Evolutionary conservation across 257 asterid genomes (phyloP), one percentile per base, ranked within the genome.

Genomic region (Solanum dulcamara): DNA sequence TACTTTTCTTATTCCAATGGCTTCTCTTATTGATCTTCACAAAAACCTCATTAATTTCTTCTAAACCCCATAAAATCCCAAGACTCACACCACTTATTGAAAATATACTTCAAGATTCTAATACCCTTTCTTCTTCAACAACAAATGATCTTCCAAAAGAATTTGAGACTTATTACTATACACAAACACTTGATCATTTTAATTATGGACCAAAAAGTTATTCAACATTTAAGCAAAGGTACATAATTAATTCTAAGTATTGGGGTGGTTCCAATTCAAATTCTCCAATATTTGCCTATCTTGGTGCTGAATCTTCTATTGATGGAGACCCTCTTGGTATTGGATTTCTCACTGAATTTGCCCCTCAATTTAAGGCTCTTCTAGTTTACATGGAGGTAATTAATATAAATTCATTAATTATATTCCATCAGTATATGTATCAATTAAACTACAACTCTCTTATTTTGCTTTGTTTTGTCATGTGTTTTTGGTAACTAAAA

Each of bases 111-210:
- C 84, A 84, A 15, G 68, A 85, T 67, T 85, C 42, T 67, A 62
- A 81, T 26, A 60, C 79, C 2, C 6, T 35, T n/a, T n/a, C 50
- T n/a, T 42, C 51, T 37, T 48, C 86, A 28, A 0, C 68, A 18
- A 4, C 48, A 35, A 24, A 82, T 2, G 15, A 67, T 32, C 20
- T 44, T 42, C 70, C 88, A 5, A 13, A 86, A 14, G 93, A 90
- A 35, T 92, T 60, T 24, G 66, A 88, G 84, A 86, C 91, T 32
- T 86, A 88, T 32, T 93, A 64, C n/a, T 95, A 93, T 85, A 84
- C 24, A 1, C 99, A 95, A 86, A 93, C 97, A 1, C 86, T 95
- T 20, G 99, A 95, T 85, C 99, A 95, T 80, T 95, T 95, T 87
- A 94, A 94, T 86, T 95, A 89, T 17, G 90, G 90, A 53, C 93